Conservation (phyloP, 2,329 filamentous ascomycete genomes). For the Chaetomium olivaceum region DNA sequence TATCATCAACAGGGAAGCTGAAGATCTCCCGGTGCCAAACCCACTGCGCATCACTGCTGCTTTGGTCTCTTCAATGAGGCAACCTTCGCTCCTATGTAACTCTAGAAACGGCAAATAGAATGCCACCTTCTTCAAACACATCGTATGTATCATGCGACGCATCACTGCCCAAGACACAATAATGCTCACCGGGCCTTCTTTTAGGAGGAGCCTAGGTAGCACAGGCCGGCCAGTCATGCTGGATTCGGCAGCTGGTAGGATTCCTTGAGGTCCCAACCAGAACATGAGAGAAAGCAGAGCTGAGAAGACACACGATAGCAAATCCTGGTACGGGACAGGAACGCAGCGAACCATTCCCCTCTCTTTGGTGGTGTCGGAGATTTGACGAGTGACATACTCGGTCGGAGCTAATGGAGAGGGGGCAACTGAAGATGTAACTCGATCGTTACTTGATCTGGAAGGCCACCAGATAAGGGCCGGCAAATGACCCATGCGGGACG, state of each 20-base stretch:
- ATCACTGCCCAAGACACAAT: slow-evolving; percentile 10
- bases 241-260: slow-evolving; percentile 17
- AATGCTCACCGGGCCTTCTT: background rate
- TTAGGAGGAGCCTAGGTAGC: background rate
- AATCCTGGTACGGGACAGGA: background rate
- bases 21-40: background rate
- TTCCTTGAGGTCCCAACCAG: background rate
- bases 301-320: background rate
- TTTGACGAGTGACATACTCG: background rate
- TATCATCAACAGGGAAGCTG: background rate
- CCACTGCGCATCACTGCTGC: background rate
- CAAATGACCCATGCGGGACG: slow-evolving; percentile 21
- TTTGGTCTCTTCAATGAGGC: background rate
- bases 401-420: background rate
- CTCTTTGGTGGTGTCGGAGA: slow-evolving; percentile 5
- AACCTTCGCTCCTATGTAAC: background rate
- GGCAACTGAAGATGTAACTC: slow-evolving; percentile 9
- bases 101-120: background rate
- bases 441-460: slow-evolving; percentile 26
- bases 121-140: slow-evolving; percentile 17
- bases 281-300: background rate
- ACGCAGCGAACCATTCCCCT: background rate
- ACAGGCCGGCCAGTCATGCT: slow-evolving; percentile 13
- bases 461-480: slow-evolving; percentile 27
- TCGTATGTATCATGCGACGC: background rate